Percentiles rank a stretch among this genome's conserved stretches.
These are phyloP conservation scores for Kodamaea neixiangensis DNA, from an alignment of 805 yeast species.

Conservation along the genomic window DNA sequence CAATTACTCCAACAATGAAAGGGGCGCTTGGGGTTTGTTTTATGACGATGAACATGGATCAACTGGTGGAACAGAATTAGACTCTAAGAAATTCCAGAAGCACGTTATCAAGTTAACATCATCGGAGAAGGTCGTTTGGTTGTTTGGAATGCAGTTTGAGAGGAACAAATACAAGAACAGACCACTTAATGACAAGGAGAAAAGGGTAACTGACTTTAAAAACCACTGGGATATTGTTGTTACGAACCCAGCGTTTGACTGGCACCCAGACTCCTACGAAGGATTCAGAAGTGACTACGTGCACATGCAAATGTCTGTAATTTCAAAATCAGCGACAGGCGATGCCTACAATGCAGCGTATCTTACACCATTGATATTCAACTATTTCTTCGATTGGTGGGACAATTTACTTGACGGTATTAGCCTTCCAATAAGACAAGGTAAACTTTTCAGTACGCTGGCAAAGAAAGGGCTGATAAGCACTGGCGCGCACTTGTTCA, in stretches of 20 bases:
- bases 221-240: slow-evolving; percentile 67
- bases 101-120: slow-evolving; percentile 55
- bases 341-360: slow-evolving; percentile 37
- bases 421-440: slow-evolving; percentile 39
- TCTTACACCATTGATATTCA: slow-evolving; percentile 40
- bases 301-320: slow-evolving; percentile 51
- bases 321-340: slow-evolving; percentile 32
- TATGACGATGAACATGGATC: slow-evolving; percentile 23
- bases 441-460: slow-evolving; percentile 28
- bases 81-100: slow-evolving; percentile 37
- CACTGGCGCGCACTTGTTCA: slow-evolving; percentile 41
- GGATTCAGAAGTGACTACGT: slow-evolving; percentile 82
- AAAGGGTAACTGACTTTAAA: slow-evolving; percentile 48
- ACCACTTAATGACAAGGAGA: slow-evolving; percentile 35
- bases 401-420: slow-evolving; percentile 30
- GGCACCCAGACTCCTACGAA: slow-evolving; percentile 73
- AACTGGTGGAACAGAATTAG: slow-evolving; percentile 21
- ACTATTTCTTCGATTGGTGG: slow-evolving; percentile 48
- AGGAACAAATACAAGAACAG: slow-evolving; percentile 43
- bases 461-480: slow-evolving; percentile 25
- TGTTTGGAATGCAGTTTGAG: slow-evolving; percentile 72
- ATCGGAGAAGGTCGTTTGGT: slow-evolving; percentile 74
- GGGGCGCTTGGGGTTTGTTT: slow-evolving; percentile 40
- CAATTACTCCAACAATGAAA: slow-evolving; percentile 39
- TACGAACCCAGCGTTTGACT: slow-evolving; percentile 56